Evolutionary conservation across 768 basidiomycete genomes (phyloP).

Genomic region (Antrodiella citrinella): DNA sequence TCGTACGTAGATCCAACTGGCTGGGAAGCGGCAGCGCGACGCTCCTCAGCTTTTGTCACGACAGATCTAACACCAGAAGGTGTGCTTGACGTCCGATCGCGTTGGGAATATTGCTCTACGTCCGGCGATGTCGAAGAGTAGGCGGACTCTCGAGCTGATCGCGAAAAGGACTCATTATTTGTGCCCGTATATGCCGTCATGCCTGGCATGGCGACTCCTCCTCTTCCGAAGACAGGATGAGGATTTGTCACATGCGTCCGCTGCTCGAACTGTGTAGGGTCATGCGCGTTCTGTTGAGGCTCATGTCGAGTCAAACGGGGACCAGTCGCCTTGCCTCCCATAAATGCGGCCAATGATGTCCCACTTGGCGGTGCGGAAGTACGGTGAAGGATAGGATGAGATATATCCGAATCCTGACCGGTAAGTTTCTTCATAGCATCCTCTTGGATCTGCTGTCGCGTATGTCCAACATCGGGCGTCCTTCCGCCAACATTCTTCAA

Average conservation of each 20-base stretch:
- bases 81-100: conserved; percentile 26
- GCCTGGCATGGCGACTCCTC: conserved; percentile 72
- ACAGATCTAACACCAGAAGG: conserved; percentile 25
- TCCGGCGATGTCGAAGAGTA: background rate
- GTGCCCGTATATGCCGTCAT: conserved; percentile 40
- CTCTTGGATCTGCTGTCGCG: conserved; percentile 35
- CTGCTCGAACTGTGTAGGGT: conserved; percentile 61
- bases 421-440: conserved; percentile 41
- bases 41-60: conserved; percentile 33
- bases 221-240: conserved; percentile 71
- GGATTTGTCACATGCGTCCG: conserved; percentile 38
- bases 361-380: conserved; percentile 26
- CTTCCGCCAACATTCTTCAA: conserved; percentile 14
- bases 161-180: conserved; percentile 6
- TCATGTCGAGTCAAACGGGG: conserved; percentile 67
- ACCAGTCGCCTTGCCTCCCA: conserved; percentile 70
- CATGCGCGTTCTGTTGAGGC: conserved; percentile 60
- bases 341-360: conserved; percentile 74
- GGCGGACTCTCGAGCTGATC: too few relatives aligned
- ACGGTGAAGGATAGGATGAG: background rate
- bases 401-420: conserved; percentile 1
- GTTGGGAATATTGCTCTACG: too few relatives aligned
- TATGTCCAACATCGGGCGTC: conserved; percentile 10
- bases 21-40: conserved; percentile 27
- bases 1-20: too few relatives aligned